Base-by-base conservation (phyloP, 225 moss, liverwort and hornwort species). In the Straminergon stramineum region DNA sequence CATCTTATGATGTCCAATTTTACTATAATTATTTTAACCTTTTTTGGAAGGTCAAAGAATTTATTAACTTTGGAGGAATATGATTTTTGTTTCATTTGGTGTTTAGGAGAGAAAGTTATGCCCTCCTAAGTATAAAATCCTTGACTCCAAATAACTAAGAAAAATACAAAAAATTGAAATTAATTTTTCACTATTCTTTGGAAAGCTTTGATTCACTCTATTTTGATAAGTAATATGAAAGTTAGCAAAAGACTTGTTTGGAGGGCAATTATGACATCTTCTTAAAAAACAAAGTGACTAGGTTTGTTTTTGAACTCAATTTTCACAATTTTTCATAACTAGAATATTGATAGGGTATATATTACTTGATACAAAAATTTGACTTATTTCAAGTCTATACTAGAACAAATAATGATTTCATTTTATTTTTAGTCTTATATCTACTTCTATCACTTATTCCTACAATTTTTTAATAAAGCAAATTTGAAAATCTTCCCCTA, bases 401-500 rank as follows among this genome's bases (percentile, higher is more conserved):
- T 13, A 20, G 13, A 76, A 13, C 2, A 21, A 13, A 2, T 8
- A 2, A 5, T 0, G 1, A 22, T 53, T 52, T 52, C 2, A 21
- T 34, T 32, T 76, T 53, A 5, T 2, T 20, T 20, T 13, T 4
- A 17, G 10, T 74, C 3, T 27, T 3, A 13, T 7, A 69, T 2
- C 1, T n/a, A 37, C 22, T 22, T 69, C 1, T 3, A 0, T 41
- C 48, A 48, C 16, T 27, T 43, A 31, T 31, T 12, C 0, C 7
- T 20, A 76, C 5, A 8, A 13, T 4, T 76, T 22, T 32, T 53
- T 8, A 34, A 13, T 14, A 53, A 1, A 22, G 6, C 3, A 23
- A 53, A 5, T 22, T 55, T 55, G 2, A 13, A 75, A 2, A 16
- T 5, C 15, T 5, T 8, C 8, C 0, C 2, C 4, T 43, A 27